Evolutionary conservation across 352 stramenopile genomes (phyloP).

Genomic region (Phytopythium boreale): DNA sequence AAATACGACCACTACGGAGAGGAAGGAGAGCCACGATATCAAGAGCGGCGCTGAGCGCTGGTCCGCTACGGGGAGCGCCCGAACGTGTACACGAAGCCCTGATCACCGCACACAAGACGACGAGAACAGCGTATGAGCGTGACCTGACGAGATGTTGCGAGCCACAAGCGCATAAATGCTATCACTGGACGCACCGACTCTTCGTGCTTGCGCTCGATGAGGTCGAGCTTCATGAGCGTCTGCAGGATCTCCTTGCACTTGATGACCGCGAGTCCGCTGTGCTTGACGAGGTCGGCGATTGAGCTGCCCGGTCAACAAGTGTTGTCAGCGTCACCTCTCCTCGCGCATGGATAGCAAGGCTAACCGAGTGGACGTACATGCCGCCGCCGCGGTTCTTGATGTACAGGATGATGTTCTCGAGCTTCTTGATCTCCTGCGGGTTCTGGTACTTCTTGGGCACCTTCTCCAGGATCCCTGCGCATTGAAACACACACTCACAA

Average conservation of each 20-base stretch:
- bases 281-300: conserved; percentile 80
- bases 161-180: neutral
- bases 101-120: neutral
- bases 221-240: conserved; percentile 83
- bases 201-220: conserved; percentile 74
- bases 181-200: conserved; percentile 45
- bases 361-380: conserved; percentile 45
- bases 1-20: conserved; percentile 34
- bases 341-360: neutral
- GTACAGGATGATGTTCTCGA: conserved; percentile 85
- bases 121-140: conserved; percentile 3
- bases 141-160: neutral
- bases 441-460: conserved; percentile 86
- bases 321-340: neutral
- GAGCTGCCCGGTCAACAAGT: conserved; percentile 31
- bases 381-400: conserved; percentile 77
- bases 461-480: conserved; percentile 62
- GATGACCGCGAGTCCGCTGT: conserved; percentile 75
- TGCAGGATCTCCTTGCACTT: conserved; percentile 87
- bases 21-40: neutral
- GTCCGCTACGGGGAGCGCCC: conserved; percentile 14
- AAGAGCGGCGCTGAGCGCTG: neutral
- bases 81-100: conserved; percentile 81
- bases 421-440: conserved; percentile 73
- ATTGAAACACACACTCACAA: neutral